Conservation (phyloP, 139 green algal species). For the Zygnema circumcarinatum region DNA sequence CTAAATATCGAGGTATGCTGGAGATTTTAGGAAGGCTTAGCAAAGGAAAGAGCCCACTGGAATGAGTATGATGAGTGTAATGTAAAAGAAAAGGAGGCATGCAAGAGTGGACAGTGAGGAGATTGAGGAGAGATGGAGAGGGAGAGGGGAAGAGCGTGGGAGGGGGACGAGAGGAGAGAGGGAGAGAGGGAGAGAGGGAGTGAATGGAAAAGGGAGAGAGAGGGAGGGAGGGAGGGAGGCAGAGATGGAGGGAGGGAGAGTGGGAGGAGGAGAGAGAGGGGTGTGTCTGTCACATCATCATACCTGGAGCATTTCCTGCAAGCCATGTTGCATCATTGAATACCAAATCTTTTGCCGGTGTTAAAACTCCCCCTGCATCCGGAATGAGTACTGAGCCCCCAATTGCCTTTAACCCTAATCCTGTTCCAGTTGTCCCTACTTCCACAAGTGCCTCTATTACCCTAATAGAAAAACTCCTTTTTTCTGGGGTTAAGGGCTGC, state of each 20-base stretch:
- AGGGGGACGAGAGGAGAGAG: background rate
- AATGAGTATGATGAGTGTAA: background rate
- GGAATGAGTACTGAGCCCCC: conserved; percentile 59
- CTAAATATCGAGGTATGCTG: no score
- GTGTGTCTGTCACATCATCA: no score
- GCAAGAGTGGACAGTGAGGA: no score
- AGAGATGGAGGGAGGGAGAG: background rate
- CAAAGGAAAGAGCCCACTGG: no score
- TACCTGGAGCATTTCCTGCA: background rate
- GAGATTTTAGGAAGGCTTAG: no score
- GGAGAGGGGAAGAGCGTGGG: background rate
- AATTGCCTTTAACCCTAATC: background rate
- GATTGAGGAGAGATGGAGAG: background rate
- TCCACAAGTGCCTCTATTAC: conserved; percentile 53
- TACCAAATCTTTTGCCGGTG: conserved; percentile 54
- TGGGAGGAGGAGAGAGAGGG: background rate
- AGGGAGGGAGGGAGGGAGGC: background rate
- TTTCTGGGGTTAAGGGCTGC: conserved; percentile 17
- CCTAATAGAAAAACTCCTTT: conserved; percentile 27
- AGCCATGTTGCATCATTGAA: conserved; percentile 78
- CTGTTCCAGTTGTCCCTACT: background rate
- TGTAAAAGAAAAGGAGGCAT: no score
- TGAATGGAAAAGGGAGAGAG: background rate
- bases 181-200: background rate
- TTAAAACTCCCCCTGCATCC: conserved; percentile 64